Evolutionary conservation across 2,329 filamentous ascomycete genomes (phyloP), one percentile per base, ranked within the genome.

Genomic region (Botrytis elliptica): DNA sequence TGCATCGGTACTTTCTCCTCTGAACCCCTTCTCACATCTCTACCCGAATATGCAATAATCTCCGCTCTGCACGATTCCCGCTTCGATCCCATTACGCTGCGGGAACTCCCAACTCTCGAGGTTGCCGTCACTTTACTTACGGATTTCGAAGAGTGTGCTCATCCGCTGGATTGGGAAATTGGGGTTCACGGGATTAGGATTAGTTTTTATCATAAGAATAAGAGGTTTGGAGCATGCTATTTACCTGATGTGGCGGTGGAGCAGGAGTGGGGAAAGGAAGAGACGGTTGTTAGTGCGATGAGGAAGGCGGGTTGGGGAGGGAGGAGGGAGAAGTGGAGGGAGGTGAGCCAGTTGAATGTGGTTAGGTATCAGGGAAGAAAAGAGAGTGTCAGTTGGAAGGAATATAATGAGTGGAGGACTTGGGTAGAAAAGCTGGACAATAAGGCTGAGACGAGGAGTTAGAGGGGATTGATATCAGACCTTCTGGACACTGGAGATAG

Each of bases 1-100:
- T 99, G 96, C 85, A 98, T 99, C 81, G 96, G 96, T 78, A 99
- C 95, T 3, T 99, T 98, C 80, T 92, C 95, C 80, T 82, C 90
- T 3, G 89, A 93, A 79, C 89, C 92, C 68, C 88, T 99, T 20
- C 86, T 90, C 44, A 83, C 88, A 1, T 95, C 94, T 6, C 85
- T 99, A 62, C 85, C 89, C 70, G 90, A 89, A 75, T 98, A 98
- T 83, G 92, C 95, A 65, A 84, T 97, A 77, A 96, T 92, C 70
- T 94, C 95, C 82, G 89, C 89, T 4, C 83, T 92, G 36, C 84
- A 90, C 73, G 90, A 92, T 82, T 73, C 83, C 12, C 80, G 80
- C 57, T 81, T 81, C 38, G 90, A 57, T 33, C 52, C 52, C n/a
- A 57, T 57, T 57, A 57, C 52, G 16, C 52, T 57, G 52, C 52